These are phyloP conservation scores for Pharus latifolius DNA, from an alignment of 176 grass and related monocot species.

Conservation along the genomic window DNA sequence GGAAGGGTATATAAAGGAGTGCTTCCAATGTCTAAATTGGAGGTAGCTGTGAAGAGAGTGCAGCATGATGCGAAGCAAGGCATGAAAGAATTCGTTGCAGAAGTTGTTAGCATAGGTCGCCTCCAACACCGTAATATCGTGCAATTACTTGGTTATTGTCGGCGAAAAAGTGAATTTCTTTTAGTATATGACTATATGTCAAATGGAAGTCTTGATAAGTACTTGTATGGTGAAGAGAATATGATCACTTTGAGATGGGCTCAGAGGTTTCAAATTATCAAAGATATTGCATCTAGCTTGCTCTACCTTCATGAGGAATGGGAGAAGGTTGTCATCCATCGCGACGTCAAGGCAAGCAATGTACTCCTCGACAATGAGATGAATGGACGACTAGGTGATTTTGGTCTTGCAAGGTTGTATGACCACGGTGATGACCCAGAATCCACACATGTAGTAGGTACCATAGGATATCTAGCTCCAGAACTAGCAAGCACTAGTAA, in stretches of 20 bases:
- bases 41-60: conserved; percentile 43
- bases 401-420: conserved; percentile 43
- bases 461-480: conserved; percentile 47
- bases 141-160: conserved; percentile 36
- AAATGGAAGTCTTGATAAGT: conserved; percentile 43
- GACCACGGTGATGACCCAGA: conserved; percentile 36
- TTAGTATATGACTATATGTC: conserved; percentile 50
- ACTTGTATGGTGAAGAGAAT: not conserved
- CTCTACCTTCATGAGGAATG: conserved; percentile 51
- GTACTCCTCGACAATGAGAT: conserved; percentile 39
- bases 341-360: conserved; percentile 58
- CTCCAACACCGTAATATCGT: conserved; percentile 41
- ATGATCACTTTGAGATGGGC: conserved; percentile 16
- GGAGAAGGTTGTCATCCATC: conserved; percentile 51
- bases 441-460: conserved; percentile 45
- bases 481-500: conserved; percentile 32
- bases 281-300: conserved; percentile 24
- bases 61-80: conserved; percentile 36
- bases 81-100: conserved; percentile 38
- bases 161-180: conserved; percentile 44
- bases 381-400: conserved; percentile 43
- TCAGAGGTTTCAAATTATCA: conserved; percentile 30
- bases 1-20: conserved; percentile 43
- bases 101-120: conserved; percentile 32
- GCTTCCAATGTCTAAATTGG: conserved; percentile 16